Percentiles rank a stretch among this genome's conserved stretches.
phyloP scores from a whole-genome alignment of 2,329 filamentous ascomycete species.

The Colletotrichum melonis region DNA sequence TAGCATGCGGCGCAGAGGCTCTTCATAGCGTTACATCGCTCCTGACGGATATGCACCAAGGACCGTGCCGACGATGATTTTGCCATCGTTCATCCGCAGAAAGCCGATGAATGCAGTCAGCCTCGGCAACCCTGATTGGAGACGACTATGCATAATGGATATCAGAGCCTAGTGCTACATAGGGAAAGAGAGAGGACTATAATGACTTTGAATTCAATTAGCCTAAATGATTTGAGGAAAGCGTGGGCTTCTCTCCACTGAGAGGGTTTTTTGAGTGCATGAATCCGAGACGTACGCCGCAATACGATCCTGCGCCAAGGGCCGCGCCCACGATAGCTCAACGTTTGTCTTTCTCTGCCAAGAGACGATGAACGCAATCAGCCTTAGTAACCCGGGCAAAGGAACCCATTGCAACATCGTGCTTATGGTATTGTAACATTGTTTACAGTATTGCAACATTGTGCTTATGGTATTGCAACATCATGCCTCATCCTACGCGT shows the following conservation, averaged over 20 bases:
- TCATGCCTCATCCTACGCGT: neutral
- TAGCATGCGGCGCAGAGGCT: neutral
- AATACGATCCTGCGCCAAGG: constrained; percentile 11
- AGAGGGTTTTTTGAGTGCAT: neutral
- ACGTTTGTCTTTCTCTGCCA: neutral
- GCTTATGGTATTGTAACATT: constrained; percentile 4
- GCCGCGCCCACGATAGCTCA: neutral
- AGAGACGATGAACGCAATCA: neutral
- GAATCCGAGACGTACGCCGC: neutral
- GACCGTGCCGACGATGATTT: neutral
- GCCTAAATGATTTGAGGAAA: neutral
- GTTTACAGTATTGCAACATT: constrained; percentile 4
- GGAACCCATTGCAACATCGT: constrained; percentile 13
- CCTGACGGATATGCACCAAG: neutral
- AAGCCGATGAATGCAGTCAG: neutral
- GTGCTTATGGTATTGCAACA: constrained; percentile 3
- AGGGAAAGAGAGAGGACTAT: neutral
- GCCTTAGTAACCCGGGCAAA: neutral
- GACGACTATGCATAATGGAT: neutral
- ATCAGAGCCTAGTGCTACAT: neutral
- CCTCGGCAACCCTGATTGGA: neutral
- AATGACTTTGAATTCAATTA: neutral
- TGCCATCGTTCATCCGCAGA: neutral
- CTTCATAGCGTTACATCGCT: neutral
- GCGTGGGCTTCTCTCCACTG: neutral